Base-by-base conservation (phyloP, 1,284 basidiomycete species). In the Rhodotorula sp. region DNA sequence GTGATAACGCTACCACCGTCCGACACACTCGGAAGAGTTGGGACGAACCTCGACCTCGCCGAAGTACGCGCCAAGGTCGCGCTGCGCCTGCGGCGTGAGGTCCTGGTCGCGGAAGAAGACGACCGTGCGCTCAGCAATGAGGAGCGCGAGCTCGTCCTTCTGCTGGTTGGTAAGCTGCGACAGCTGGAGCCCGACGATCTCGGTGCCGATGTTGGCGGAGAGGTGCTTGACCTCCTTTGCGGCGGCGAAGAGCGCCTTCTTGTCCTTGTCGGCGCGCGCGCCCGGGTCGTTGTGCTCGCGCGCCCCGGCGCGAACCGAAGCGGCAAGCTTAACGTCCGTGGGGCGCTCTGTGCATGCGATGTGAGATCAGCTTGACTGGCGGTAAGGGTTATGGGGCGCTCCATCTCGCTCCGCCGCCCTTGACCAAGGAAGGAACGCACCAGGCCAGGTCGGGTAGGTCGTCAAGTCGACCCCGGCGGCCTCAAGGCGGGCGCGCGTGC, bases 51-150 rank as follows among this genome's bases (percentile, higher is more conserved):
- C 75, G 29, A 79, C 77, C 36, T 76, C 69, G 29, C 48, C 80
- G 41, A 80, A 74, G 73, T 80, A 80, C 5, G 76, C 56, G 54
- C 80, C 80, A n/a, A 80, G 76, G 27, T 75, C 75, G n/a, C 73
- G 72, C 66, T 79, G 78, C 48, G 74, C 54, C 59, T 79, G 77
- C 25, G 79, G 79, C 13, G 79, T 77, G 27, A 80, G 50, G 61
- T 81, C 79, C 58, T 81, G 80, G 70, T 81, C 78, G 15, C 80
- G 74, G 77, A 81, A 78, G 72, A 82, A 51, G 78, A 75, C 59
- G 32, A 75, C 73, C 9, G 68, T 64, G 25, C 73, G 64, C 64
- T 75, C 73, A 22, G 72, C 73, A 48, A 73, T 65, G 21, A 75
- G 67, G 37, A 75, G 64, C 19, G 73, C 73, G n/a, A 75, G 68